These are phyloP conservation scores for Candida suzukii DNA, from an alignment of 805 yeast genomes.

Conservation along the genomic window DNA sequence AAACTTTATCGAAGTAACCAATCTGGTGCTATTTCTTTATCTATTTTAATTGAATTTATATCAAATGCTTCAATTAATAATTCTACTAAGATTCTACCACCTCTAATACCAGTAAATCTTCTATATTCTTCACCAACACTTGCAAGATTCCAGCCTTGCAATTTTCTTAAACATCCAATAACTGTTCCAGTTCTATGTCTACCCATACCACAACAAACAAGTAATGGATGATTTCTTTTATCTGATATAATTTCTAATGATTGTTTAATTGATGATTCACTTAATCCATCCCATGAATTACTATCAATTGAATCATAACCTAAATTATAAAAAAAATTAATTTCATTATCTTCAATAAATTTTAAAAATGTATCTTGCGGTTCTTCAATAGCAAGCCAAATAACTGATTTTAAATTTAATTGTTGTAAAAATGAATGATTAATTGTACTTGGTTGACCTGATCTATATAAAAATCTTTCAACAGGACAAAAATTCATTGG, in stretches of 20 bases:
- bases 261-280: constrained; percentile 70
- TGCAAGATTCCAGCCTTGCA: constrained; percentile 98
- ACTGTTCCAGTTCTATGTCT: constrained; percentile 96
- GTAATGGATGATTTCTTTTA: constrained; percentile 69
- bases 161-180: constrained; percentile 82
- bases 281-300: constrained; percentile 95
- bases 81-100: constrained; percentile 90
- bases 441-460: constrained; percentile 93
- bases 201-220: constrained; percentile 98
- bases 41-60: constrained; percentile 34
- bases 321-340: constrained; percentile 76
- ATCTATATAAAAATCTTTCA: constrained; percentile 75
- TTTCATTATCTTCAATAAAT: constrained; percentile 67
- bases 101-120: constrained; percentile 86
- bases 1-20: constrained; percentile 37
- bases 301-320: constrained; percentile 41
- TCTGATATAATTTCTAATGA: constrained; percentile 74
- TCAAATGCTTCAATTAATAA: constrained; percentile 74
- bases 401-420: constrained; percentile 66
- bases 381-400: constrained; percentile 95
- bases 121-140: constrained; percentile 89
- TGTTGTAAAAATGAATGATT: constrained; percentile 81
- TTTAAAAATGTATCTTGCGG: constrained; percentile 84
- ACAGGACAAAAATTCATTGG: constrained; percentile 96
- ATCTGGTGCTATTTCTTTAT: constrained; percentile 36